These are phyloP conservation scores for Flueggea neowawraea DNA, from an alignment of 441 rosid genomes.

Conservation along the genomic window DNA sequence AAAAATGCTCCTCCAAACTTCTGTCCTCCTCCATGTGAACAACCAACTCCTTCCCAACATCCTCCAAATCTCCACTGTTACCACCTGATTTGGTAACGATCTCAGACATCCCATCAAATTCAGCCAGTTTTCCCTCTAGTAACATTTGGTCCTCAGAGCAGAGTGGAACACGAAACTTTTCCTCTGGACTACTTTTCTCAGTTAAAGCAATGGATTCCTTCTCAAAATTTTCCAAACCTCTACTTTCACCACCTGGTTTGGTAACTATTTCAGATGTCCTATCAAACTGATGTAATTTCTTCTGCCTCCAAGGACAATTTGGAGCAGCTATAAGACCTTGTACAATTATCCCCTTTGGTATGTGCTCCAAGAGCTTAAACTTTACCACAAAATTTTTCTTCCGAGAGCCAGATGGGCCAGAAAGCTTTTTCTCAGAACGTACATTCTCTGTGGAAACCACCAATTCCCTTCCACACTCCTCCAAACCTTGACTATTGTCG, in stretches of 20 bases:
- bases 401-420: slow-evolving; percentile 10
- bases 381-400: slow-evolving; percentile 9
- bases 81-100: neutral
- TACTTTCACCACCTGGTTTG: neutral
- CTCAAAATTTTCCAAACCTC: slow-evolving; percentile 13
- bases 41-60: slow-evolving; percentile 21
- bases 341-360: slow-evolving; percentile 19
- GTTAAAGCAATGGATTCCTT: slow-evolving; percentile 19
- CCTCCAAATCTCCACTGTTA: slow-evolving; percentile 10
- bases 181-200: slow-evolving; percentile 3
- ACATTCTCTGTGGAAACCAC: slow-evolving; percentile 6
- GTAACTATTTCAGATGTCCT: neutral
- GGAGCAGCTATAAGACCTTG: slow-evolving; percentile 30
- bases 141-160: slow-evolving; percentile 6
- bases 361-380: slow-evolving; percentile 9
- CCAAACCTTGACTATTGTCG: slow-evolving; percentile 6
- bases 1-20: slow-evolving; percentile 11
- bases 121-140: slow-evolving; percentile 2
- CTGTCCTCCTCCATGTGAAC: slow-evolving; percentile 1
- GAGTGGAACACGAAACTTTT: slow-evolving; percentile 10
- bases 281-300: neutral
- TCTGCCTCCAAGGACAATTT: slow-evolving; percentile 14
- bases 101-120: neutral
- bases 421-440: slow-evolving; percentile 12
- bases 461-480: slow-evolving; percentile 20